Evolutionary conservation across 768 basidiomycete genomes (phyloP), one percentile per base, ranked within the genome.

Genomic region (Tylopilus rubrobrunneus): DNA sequence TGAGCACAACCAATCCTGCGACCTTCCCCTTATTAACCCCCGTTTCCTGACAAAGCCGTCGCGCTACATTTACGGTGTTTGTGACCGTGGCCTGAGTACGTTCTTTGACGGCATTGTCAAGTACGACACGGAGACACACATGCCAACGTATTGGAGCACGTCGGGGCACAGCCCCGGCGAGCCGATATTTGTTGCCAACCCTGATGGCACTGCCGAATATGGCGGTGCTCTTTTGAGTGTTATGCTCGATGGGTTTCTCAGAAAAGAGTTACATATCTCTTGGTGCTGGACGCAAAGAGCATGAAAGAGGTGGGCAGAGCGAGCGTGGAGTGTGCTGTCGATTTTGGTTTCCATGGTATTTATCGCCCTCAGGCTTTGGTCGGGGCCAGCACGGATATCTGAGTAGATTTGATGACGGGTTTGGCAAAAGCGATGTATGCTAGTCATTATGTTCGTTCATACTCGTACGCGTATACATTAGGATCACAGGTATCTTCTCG

Each of bases 231-330:
- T 75, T 23, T 48, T 75, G 48, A 71, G 56, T 17, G 68, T 75
- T 15, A 71, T 72, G 29, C 64, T 75, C 17, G 68, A 75, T 31
- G 71, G 65, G 8, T 57, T 55, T n/a, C 15, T 17, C 55, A 12
- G 67, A 58, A 42, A 64, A 58, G 59, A 75, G 74, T 28, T 69
- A 67, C n/a, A n/a, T n/a, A n/a, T 51, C 54, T 75, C 19, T 64
- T 75, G 28, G 71, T 73, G 12, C 54, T 75, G 58, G 69, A 73
- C 43, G 72, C 73, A 7, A 62, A 62, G 52, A 62, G 19, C 11
- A 68, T 75, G 74, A 56, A 59, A 33, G 74, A 75, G 48, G 48
- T 71, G 28, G 74, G 67, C 14, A 64, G 73, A 44, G 73, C 73
- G 21, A 70, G 71, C 43, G 63, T 74, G 63, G 62, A 62, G 7